Evolutionary conservation across 192 early-diverging fungal species (phyloP).

Genomic region (Entomortierella chlamydospora): DNA sequence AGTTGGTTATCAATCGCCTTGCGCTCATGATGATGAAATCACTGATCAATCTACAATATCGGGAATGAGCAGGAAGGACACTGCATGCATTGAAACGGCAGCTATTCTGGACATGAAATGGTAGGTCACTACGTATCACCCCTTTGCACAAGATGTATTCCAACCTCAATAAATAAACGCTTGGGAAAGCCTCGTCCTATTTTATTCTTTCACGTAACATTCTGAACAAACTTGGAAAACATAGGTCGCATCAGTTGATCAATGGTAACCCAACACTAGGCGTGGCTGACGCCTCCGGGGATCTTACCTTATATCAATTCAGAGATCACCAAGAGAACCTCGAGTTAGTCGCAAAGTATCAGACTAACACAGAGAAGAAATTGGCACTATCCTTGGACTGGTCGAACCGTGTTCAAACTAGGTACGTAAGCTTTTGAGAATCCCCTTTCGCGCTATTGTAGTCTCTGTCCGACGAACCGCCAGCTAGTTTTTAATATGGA

Average conservation of each 20-base stretch:
- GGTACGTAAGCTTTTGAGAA: neutral
- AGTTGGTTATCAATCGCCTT: conserved; percentile 1
- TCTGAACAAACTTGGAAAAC: neutral
- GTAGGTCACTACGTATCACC: conserved; percentile 16
- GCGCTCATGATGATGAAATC: too few species aligned
- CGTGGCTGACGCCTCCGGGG: conserved; percentile 72
- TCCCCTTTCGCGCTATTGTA: too few species aligned
- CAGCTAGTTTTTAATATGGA: too few species aligned
- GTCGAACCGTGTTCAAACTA: conserved; percentile 71
- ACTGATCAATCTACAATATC: too few species aligned
- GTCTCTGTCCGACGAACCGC: too few species aligned
- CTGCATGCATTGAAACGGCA: conserved; percentile 68
- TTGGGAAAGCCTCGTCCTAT: too few species aligned
- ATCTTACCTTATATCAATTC: conserved; percentile 62
- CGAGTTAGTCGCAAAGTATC: conserved; percentile 41
- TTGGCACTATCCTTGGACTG: conserved; percentile 93
- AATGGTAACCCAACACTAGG: conserved; percentile 62
- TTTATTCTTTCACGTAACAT: too few species aligned
- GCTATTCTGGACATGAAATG: conserved; percentile 84
- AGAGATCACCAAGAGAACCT: conserved; percentile 30
- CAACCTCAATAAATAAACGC: too few species aligned
- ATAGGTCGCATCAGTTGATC: conserved; percentile 68
- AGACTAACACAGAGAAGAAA: conserved; percentile 61
- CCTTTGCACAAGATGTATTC: too few species aligned
- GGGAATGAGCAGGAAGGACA: conserved; percentile 42